Evolutionary conservation across 2,329 filamentous ascomycete species (phyloP), one percentile per base, ranked within the genome.

Genomic region (Botrytis medusae): DNA sequence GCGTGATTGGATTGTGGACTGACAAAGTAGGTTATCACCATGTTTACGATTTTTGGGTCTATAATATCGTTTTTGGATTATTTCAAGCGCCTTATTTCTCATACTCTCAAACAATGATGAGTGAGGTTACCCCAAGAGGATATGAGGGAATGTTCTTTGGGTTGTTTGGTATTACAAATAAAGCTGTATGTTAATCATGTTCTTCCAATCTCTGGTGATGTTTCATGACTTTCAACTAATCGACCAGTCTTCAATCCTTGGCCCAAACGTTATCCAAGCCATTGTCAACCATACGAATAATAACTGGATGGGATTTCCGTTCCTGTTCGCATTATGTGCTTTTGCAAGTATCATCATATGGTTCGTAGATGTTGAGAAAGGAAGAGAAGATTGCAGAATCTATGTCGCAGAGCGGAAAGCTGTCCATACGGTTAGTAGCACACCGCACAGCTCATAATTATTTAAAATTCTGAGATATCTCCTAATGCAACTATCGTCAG

Each of bases 121-220:
- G 82, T 63, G 83, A 84, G 59, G 79, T 84, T 22, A 84, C 83
- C 75, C 83, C 83, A 3, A 78, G 79, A 22, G 83, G 83, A 22
- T 84, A 83, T 64, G 83, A 84, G 72, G 84, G 84, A 32, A 84
- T 84, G 82, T 84, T 84, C 74, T 84, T 84, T 51, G 82, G 82
- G 2, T 76, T 84, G 4, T 84, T 84, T 72, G 83, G 83, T 7
- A 84, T 84, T 61, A 84, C 83, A 1, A 84, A 84, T 73, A 81
- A 83, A 22, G 82, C 82, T 46, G 83, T 84, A 77, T 77, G 82
- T 79, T 37, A 20, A 4, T 12, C 4, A 2, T 40, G 25, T 37
- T 7, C 5, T 46, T 25, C n/a, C 1, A 4, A n/a, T n/a, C 32
- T 2, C 14, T 34, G 22, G 14, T 4, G 20, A 14, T 32, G 44